A percentile compares a stretch with the other conserved stretches of the same genome.
These are phyloP conservation scores for Agrocybe pediades DNA, from an alignment of 768 basidiomycete genomes.

Conservation along the genomic window DNA sequence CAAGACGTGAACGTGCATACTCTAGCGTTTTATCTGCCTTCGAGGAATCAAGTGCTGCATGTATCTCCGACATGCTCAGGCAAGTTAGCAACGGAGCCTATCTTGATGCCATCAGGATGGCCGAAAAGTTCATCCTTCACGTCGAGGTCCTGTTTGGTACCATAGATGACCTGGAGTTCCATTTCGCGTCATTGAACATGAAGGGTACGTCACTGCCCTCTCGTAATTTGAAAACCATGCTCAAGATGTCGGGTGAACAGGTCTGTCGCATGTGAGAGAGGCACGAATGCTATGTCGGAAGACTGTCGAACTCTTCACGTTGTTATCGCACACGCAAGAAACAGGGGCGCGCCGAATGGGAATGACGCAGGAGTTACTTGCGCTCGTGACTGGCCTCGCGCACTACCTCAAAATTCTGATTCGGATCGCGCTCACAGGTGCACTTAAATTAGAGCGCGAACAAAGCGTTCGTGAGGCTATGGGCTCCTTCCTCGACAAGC, in stretches of 20 bases:
- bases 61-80: slow-evolving; percentile 98
- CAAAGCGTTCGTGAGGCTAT: slow-evolving; percentile 82
- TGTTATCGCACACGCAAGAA: slow-evolving; percentile 94
- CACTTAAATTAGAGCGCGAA: slow-evolving; percentile 93
- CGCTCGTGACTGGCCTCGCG: slow-evolving; percentile 97
- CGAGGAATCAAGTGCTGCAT: slow-evolving; percentile 98
- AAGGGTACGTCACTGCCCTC: slow-evolving; percentile 67
- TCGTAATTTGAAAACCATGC: not conserved
- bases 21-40: slow-evolving; percentile 90
- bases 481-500: slow-evolving; percentile 87
- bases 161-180: slow-evolving; percentile 93
- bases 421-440: slow-evolving; percentile 94
- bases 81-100: slow-evolving; percentile 97
- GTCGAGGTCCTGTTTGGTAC: slow-evolving; percentile 97
- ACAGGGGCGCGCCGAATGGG: slow-evolving; percentile 88
- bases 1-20: slow-evolving; percentile 3
- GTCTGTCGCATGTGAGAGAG: slow-evolving; percentile 98
- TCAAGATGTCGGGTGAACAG: slow-evolving; percentile 37
- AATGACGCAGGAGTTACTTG: slow-evolving; percentile 96
- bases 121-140: slow-evolving; percentile 97
- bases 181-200: slow-evolving; percentile 75
- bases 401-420: slow-evolving; percentile 99
- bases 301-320: slow-evolving; percentile 96
- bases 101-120: slow-evolving; percentile 96
- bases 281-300: slow-evolving; percentile 98